Evolutionary conservation across 2,329 filamentous ascomycete species (phyloP), one percentile per base, ranked within the genome.

Genomic region (Colletotrichum sp.): DNA sequence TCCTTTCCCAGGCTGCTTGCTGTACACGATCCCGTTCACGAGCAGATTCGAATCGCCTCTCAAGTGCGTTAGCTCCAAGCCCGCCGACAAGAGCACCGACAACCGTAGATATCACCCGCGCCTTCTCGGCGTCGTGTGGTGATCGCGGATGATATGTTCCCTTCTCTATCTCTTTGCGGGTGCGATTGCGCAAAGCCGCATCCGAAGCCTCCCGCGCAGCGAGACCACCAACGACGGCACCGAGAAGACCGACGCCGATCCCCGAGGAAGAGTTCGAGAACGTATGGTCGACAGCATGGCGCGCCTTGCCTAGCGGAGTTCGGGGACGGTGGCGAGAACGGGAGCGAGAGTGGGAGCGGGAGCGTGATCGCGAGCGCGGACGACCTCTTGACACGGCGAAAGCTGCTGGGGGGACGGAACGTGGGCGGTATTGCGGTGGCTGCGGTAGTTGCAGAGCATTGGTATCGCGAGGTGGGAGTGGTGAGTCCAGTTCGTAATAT

Each of bases 71-170:
- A 15, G 89, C 90, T 6, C 89, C 89, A 12, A 92, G 84, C 5
- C 89, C 90, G 4, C 89, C 90, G 1, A 90, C 89, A 5, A 90
- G 88, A 2, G 89, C 90, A 3, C 90, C 90, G 5, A 91, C 84
- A 12, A 91, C 82, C 12, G 90, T 90, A 5, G 88, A 87, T 18
- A 90, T 80, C 68, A 88, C 81, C 69, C 83, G 82, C 67, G 83
- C 82, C 66, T 83, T 82, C 39, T 82, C 79, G 34, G 81, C 78
- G 24, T 83, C 79, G 6, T 78, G 69, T 63, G 77, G 70, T 21
- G 69, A 67, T 26, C 69, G 69, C 21, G 63, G 62, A 21, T 57
- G 62, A 18, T 68, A 73, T 15, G 73, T 76, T 57, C 73, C 73
- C n/a, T 73, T 63, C 32, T 67, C 63, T 24, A 68, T 67, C 44